Evolutionary conservation across 1,284 basidiomycete genomes (phyloP), one percentile per base, ranked within the genome.

Genomic region (Pholiota adiposa): DNA sequence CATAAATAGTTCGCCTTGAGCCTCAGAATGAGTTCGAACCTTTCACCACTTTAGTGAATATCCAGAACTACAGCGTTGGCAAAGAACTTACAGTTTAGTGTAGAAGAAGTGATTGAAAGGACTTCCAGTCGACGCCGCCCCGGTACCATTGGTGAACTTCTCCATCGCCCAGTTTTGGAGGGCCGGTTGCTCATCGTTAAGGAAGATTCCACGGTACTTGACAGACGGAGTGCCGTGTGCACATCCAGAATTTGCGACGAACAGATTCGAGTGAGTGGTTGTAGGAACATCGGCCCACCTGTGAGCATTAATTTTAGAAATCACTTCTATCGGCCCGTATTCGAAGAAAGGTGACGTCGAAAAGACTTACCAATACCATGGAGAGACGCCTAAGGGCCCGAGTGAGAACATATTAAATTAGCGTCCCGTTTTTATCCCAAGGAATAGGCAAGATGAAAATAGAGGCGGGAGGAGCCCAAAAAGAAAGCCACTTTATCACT

Each of bases 251-350:
- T 80, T 70, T 1, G 77, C 67, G 44, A 88, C 80, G 61, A 80
- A 84, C 31, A 89, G 63, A 29, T 81, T 70, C 1, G 78, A 64
- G 43, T 86, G 81, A 38, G 75, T 76, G 8, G 79, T 82, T 1
- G 79, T 77, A 6, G 87, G 86, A 11, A 89, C 87, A 70, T 91
- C 88, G 18, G 88, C 85, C 86, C 87, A 88, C 83, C 85, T 85
- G 63, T 43, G 62, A 55, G 19, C 52, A 33, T n/a, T 21, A 14
- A 11, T 49, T 50, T 64, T 64, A 60, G 46, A 44, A 63, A 41
- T 50, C 3, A 25, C 31, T 21, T n/a, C 11, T 21, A 27, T 21
- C 43, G 36, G 63, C 38, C 43, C 61, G 61, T 36, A 33, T 83
- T 84, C 62, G 51, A 61, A 62, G 18, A 51, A 19, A n/a, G 16